Conservation (phyloP, 2,329 filamentous ascomycete genomes). For the Alternaria triticina region DNA sequence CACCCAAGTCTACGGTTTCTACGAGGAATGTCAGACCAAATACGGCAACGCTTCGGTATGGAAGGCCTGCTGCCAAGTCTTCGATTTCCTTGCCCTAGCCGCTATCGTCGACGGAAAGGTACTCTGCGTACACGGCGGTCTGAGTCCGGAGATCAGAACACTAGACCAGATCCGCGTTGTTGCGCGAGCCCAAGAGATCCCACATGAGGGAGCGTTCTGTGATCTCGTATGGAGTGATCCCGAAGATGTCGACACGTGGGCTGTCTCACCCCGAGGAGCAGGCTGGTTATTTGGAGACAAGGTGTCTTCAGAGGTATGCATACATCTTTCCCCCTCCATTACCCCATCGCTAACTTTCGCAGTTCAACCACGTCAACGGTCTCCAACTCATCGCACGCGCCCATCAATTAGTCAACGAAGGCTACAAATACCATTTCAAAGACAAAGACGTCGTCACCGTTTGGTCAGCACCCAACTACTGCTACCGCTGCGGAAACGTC, state of each 20-base stretch:
- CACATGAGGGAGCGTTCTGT: slow-evolving; percentile 97
- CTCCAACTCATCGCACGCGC: slow-evolving; percentile 74
- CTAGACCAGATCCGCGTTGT: slow-evolving; percentile 83
- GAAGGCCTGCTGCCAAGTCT: slow-evolving; percentile 99
- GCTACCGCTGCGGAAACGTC: slow-evolving; percentile 64
- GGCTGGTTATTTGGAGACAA: slow-evolving; percentile 75
- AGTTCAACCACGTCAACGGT: slow-evolving; percentile 78
- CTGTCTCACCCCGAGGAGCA: slow-evolving; percentile 70
- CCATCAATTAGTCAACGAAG: slow-evolving; percentile 78
- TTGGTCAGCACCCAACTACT: slow-evolving; percentile 80
- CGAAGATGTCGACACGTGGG: slow-evolving; percentile 73
- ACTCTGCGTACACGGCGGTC: slow-evolving; percentile 95
- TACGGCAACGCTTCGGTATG: slow-evolving; percentile 99
- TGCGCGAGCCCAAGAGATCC: slow-evolving; percentile 87
- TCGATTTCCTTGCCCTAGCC: slow-evolving; percentile 96
- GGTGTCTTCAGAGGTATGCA: slow-evolving; percentile 67
- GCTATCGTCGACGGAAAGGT: slow-evolving; percentile 99
- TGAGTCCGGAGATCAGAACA: slow-evolving; percentile 95
- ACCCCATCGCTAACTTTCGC: slow-evolving; percentile 2
- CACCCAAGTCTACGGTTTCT: slow-evolving; percentile 99
- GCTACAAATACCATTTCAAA: slow-evolving; percentile 90
- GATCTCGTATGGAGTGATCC: slow-evolving; percentile 94
- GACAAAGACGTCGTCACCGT: slow-evolving; percentile 98
- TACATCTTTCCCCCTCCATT: too few species aligned
- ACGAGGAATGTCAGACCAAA: slow-evolving; percentile 98